Base-by-base conservation (phyloP, 2,329 filamentous ascomycete species). In the Beauveria brongniartii region DNA sequence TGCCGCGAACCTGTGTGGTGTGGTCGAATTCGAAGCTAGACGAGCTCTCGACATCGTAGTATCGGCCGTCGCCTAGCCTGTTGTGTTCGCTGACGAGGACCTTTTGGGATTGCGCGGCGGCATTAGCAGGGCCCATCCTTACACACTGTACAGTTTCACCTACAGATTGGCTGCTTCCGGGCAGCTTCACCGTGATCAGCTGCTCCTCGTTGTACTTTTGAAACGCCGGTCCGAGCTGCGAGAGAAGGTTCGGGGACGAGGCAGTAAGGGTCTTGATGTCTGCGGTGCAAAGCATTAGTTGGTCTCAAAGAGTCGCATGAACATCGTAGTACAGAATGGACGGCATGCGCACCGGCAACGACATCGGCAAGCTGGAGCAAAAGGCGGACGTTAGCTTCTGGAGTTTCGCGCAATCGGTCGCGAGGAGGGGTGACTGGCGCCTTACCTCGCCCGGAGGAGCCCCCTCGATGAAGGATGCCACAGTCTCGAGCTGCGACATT, bases 121-220 rank as follows among this genome's bases (percentile, higher is more conserved):
- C 34, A 54, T 54, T 46, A 60, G 41, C 1, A 47, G 26, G 22
- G 26, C 20, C 7, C 8, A 7, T 12, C 0, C 3, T 28, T 34
- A 8, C 14, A 22, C n/a, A 20, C 4, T 20, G 30, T 2, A 24
- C 8, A 22, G 22, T 6, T 43, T 30, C 37, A 68, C 73, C 53
- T 61, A 78, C 76, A 59, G 71, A 69, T 73, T 91, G 86, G 74
- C 86, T 93, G 71, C 89, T 85, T 34, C 92, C 92, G 0, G 93
- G 93, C 61, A 99, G 84, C 81, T 95, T 96, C 64, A 91, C 88
- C 18, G 92, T 92, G 54, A 86, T 78, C 74, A 97, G 89, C 75
- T 99, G 94, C 75, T 92, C 89, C 76, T 99, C 93, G 69, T 97
- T 97, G 82, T 99, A 97, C 75, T 89, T 91, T 76, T 92, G 82